Conservation (phyloP, 2,329 filamentous ascomycete genomes). For the Ilyonectria destructans region DNA sequence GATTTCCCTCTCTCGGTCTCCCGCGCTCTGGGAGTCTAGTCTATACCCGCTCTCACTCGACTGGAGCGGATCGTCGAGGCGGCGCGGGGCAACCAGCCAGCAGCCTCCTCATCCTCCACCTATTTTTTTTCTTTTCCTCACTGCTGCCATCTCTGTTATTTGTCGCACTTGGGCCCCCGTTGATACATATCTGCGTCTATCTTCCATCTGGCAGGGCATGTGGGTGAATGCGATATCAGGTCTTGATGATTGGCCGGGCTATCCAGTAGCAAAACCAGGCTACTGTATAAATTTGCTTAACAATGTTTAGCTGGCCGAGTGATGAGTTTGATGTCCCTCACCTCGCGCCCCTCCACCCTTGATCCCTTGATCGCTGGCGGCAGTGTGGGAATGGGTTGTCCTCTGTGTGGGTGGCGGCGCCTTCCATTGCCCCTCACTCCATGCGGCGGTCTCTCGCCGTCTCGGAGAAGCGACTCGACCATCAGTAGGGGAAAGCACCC, state of each 20-base stretch:
- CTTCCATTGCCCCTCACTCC: conserved; percentile 28
- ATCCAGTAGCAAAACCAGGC: conserved; percentile 4
- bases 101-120: conserved; percentile 12
- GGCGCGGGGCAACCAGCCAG: conserved; percentile 17
- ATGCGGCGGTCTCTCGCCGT: conserved; percentile 16
- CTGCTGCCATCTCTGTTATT: conserved; percentile 7
- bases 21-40: conserved; percentile 23
- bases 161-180: conserved; percentile 22
- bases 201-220: conserved; percentile 19
- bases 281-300: background rate
- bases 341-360: background rate
- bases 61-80: conserved; percentile 46
- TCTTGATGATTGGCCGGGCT: conserved; percentile 23
- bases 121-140: conserved; percentile 5
- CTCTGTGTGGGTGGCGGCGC: conserved; percentile 28
- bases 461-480: conserved; percentile 21
- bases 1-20: background rate
- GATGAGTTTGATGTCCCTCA: background rate
- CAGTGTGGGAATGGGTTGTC: conserved; percentile 24
- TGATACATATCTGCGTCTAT: conserved; percentile 28
- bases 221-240: conserved; percentile 11
- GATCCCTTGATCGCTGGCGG: conserved; percentile 11
- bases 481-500: conserved; percentile 9
- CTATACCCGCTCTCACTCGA: conserved; percentile 36
- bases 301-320: background rate